Evolutionary conservation across 352 stramenopile genomes (phyloP).

Genomic region (Globisporangium spinosum): DNA sequence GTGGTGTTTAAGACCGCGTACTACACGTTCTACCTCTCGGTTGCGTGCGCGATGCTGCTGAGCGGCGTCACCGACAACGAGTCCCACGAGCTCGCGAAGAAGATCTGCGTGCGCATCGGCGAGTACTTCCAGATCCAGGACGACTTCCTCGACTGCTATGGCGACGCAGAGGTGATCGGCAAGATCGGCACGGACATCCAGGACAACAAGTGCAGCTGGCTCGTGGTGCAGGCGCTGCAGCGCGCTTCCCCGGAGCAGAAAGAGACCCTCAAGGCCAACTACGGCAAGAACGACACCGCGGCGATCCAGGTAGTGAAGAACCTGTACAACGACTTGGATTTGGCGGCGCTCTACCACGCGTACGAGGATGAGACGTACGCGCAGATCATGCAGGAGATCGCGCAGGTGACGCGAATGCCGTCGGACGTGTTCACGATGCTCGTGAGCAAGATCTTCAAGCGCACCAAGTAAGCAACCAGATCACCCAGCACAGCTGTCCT

Average conservation of each 20-base stretch:
- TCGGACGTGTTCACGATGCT: slow-evolving; percentile 92
- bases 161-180: slow-evolving; percentile 89
- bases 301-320: slow-evolving; percentile 91
- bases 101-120: slow-evolving; percentile 96
- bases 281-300: slow-evolving; percentile 79
- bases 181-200: slow-evolving; percentile 98
- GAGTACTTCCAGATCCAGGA: slow-evolving; percentile 99
- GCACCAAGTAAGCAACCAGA: slow-evolving; percentile 82
- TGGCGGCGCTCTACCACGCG: slow-evolving; percentile 83
- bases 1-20: slow-evolving; percentile 99
- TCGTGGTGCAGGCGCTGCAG: slow-evolving; percentile 93
- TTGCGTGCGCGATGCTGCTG: slow-evolving; percentile 89
- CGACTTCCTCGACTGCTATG: slow-evolving; percentile 98
- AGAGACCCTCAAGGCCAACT: slow-evolving; percentile 89
- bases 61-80: slow-evolving; percentile 76
- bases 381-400: slow-evolving; percentile 76
- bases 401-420: slow-evolving; percentile 81
- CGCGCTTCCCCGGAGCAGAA: slow-evolving; percentile 71
- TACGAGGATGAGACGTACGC: slow-evolving; percentile 94
- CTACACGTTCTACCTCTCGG: slow-evolving; percentile 99
- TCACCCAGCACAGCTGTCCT: neutral
- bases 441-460: slow-evolving; percentile 96
- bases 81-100: slow-evolving; percentile 82
- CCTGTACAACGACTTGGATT: slow-evolving; percentile 92
- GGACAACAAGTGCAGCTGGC: slow-evolving; percentile 99